phyloP scores from a whole-genome alignment of 768 basidiomycete genomes.

The Tulasnella sp. region DNA sequence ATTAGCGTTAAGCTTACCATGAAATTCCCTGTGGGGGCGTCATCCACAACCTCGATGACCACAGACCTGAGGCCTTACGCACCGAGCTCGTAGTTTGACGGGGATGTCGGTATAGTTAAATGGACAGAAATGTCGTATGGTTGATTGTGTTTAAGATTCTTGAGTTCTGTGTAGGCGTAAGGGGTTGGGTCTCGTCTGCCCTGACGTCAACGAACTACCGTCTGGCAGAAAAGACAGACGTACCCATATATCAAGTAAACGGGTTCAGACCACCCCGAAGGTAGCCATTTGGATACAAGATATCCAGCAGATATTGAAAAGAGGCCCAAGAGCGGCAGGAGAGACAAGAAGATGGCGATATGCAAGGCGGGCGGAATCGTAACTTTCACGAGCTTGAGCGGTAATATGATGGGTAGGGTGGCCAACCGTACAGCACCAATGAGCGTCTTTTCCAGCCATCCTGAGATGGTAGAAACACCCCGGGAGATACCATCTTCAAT shows the following conservation, averaged over 20 bases:
- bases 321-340: conserved; percentile 46
- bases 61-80: not conserved
- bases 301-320: conserved; percentile 57
- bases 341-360: conserved; percentile 14
- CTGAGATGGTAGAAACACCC: not conserved
- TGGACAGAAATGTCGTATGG: conserved; percentile 65
- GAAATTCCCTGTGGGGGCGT: conserved; percentile 46
- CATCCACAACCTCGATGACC: not conserved
- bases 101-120: conserved; percentile 50
- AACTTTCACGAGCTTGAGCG: conserved; percentile 5
- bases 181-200: conserved; percentile 51
- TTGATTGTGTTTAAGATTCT: conserved; percentile 35
- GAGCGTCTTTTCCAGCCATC: not conserved
- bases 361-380: conserved; percentile 5
- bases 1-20: conserved; percentile 57
- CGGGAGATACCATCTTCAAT: conserved; percentile 1
- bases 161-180: conserved; percentile 46
- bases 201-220: not conserved
- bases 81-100: conserved; percentile 54
- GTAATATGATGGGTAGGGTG: conserved; percentile 2
- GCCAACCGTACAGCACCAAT: not conserved
- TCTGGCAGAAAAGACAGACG: conserved; percentile 21
- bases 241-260: conserved; percentile 75
- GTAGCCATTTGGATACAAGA: conserved; percentile 60
- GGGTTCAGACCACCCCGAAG: conserved; percentile 56